Evolutionary conservation across 2,329 filamentous ascomycete species (phyloP).

Genomic region (Sporothrix mexicana): DNA sequence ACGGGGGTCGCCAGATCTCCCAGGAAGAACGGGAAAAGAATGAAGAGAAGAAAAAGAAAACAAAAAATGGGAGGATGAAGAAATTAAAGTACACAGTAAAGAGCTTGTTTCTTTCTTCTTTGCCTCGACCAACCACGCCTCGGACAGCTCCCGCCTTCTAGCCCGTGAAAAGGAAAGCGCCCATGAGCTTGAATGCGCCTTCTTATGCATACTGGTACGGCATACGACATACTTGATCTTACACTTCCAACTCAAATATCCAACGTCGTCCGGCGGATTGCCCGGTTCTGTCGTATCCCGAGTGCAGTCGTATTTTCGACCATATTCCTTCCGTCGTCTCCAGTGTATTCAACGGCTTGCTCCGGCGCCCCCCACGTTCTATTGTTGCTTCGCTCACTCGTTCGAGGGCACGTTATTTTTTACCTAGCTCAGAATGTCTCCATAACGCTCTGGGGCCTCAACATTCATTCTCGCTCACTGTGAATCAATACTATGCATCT

Average conservation of each 20-base stretch:
- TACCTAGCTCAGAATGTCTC: neutral
- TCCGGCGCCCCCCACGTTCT: neutral
- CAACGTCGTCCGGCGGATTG: neutral
- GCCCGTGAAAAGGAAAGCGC: constrained; percentile 9
- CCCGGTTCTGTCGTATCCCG: constrained; percentile 6
- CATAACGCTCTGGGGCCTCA: neutral
- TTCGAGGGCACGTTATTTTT: neutral
- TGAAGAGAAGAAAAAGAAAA: too few relatives aligned
- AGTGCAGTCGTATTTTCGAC: neutral
- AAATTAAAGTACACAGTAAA: too few relatives aligned
- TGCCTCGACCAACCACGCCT: too few relatives aligned
- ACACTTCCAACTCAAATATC: neutral
- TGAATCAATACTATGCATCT: too few relatives aligned
- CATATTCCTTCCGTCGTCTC: neutral
- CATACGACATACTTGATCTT: neutral
- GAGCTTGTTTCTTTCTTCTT: too few relatives aligned
- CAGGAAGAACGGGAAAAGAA: too few relatives aligned
- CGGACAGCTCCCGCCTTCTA: neutral
- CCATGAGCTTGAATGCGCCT: constrained; percentile 10
- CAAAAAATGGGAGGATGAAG: too few relatives aligned
- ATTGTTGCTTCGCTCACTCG: too few relatives aligned
- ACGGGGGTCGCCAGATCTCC: too few relatives aligned
- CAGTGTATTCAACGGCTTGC: neutral
- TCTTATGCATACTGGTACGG: neutral
- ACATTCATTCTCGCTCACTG: too few relatives aligned